Evolutionary conservation across 2,329 filamentous ascomycete species (phyloP), one percentile per base, ranked within the genome.

Genomic region (Parafenestella ontariensis): DNA sequence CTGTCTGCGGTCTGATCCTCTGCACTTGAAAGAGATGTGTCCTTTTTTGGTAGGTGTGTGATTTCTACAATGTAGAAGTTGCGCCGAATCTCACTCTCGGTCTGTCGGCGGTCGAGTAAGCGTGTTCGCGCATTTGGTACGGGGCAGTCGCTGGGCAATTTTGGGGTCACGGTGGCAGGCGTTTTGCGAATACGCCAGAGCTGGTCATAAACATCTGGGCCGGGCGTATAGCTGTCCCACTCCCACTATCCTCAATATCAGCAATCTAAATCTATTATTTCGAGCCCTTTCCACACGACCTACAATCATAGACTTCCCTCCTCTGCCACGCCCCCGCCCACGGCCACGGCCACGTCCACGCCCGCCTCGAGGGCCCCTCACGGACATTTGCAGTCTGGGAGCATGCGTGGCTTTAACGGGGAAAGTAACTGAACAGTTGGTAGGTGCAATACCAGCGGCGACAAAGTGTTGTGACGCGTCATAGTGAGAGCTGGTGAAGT

Each of bases 31-130:
- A 8, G 4, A 17, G 31, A 24, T 23, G 20, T 6, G 5, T 23
- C 3, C 21, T 49, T 44, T 3, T 42, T 15, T n/a, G 17, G 33
- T 26, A 44, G 13, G 40, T 65, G 44, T 15, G 41, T 56, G 23
- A 71, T 52, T 26, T 64, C 58, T 4, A 75, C 64, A 1, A 59
- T 36, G 43, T 73, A 73, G 40, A 66, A 70, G 28, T 68, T 65
- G 9, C 66, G 65, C 8, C 56, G 55, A 15, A 57, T 68, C 66
- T 31, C 69, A 61, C 7, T 43, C 24, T 43, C 41, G 2, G 66
- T 68, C 46, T 70, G 66, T 37, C 64, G 59, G 21, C 72, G 71
- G 42, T 64, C 56, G 1, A 70, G 46, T n/a, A 75, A 74, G 11
- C 62, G 56, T n/a, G 69, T 62, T 43, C 49, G 56, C 6, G 71